phyloP scores from a whole-genome alignment of 305 asterid species.

The Fraxinus angustifolia region DNA sequence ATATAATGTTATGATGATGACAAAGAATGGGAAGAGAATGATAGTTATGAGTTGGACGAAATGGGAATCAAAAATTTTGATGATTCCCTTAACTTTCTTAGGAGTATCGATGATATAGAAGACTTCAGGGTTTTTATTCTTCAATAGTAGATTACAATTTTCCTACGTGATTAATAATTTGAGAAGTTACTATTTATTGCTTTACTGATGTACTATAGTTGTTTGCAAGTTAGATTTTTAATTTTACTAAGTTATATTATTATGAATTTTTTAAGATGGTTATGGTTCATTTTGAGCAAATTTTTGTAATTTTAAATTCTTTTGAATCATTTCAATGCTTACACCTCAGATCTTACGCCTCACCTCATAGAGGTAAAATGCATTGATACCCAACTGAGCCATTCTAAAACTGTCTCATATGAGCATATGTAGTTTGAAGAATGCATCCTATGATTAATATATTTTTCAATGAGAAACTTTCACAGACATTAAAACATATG shows the following conservation, averaged over 20 bases:
- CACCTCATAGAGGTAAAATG: not conserved
- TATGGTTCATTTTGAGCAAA: not conserved
- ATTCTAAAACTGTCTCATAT: not conserved
- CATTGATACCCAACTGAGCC: not conserved
- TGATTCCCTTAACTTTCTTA: not conserved
- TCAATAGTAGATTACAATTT: not conserved
- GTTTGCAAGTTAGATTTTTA: not conserved
- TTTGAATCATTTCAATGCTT: not conserved
- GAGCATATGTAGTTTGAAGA: not conserved
- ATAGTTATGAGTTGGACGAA: not conserved
- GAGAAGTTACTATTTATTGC: not conserved
- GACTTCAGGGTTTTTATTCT: not conserved
- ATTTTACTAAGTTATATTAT: not conserved
- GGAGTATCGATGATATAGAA: not conserved
- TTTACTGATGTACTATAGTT: not conserved
- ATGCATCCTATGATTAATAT: not conserved
- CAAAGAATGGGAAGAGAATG: not conserved
- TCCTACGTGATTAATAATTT: not conserved
- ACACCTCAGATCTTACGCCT: not conserved
- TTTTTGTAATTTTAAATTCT: not conserved
- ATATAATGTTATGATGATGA: not conserved
- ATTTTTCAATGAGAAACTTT: not conserved
- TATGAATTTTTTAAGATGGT: not conserved
- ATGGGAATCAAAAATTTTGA: not conserved
- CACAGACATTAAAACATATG: not conserved